Conservation (phyloP, 208 protist genomes). For the Trichomonas gallinae region DNA sequence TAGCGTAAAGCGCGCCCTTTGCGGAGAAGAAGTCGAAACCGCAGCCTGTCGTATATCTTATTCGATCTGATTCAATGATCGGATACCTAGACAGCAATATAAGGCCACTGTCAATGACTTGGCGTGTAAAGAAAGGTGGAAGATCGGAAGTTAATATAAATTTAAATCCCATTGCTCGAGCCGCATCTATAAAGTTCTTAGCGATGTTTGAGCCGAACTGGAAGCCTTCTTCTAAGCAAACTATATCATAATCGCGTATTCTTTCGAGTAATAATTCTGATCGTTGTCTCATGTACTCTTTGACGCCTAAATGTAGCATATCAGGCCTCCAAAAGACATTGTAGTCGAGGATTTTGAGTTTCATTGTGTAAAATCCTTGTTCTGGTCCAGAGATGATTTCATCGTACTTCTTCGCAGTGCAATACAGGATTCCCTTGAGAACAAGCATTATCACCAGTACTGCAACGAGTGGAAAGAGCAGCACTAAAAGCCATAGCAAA, state of each 20-base stretch:
- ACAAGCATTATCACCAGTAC: background rate
- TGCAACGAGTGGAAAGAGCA: background rate
- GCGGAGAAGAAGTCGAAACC: background rate
- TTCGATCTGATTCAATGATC: background rate
- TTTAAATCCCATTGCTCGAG: background rate
- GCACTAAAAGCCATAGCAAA: too few relatives aligned
- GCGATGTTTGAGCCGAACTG: background rate
- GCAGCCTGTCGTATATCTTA: background rate
- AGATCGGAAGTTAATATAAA: background rate
- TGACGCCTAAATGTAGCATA: background rate
- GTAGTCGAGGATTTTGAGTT: background rate
- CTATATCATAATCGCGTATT: background rate
- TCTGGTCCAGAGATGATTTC: background rate
- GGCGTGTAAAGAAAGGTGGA: background rate
- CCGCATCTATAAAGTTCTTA: background rate
- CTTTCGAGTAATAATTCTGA: background rate
- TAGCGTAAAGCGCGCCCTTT: background rate
- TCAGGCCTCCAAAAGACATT: slow-evolving; percentile 1
- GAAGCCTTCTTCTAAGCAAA: background rate
- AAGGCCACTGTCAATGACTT: background rate
- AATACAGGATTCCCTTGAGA: background rate
- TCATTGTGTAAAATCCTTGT: background rate
- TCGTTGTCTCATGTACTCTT: background rate
- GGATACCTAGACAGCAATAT: background rate
- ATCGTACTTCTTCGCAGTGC: background rate